Percentiles rank a stretch among this genome's conserved stretches.
These are phyloP conservation scores for Rhexocercosporidium sp. DNA, from an alignment of 2,329 filamentous ascomycete species.

Conservation along the genomic window DNA sequence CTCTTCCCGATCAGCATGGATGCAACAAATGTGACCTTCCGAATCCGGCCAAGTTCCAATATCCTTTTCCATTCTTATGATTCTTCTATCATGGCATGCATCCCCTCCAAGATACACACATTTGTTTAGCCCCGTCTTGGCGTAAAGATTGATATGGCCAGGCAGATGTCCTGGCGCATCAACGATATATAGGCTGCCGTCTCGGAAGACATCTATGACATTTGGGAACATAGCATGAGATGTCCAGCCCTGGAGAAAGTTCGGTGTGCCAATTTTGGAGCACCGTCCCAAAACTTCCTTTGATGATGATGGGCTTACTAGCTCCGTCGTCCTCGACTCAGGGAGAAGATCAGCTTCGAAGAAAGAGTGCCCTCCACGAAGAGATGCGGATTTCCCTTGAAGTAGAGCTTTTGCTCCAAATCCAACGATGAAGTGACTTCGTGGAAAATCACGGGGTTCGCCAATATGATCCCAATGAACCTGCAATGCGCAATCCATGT, in stretches of 20 bases:
- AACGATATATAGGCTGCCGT: slow-evolving; percentile 53
- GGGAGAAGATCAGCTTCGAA: slow-evolving; percentile 53
- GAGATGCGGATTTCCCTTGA: slow-evolving; percentile 18
- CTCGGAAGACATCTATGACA: slow-evolving; percentile 52
- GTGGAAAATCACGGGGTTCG: slow-evolving; percentile 55
- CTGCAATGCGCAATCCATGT: not conserved
- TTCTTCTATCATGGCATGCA: slow-evolving; percentile 56
- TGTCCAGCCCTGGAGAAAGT: slow-evolving; percentile 45
- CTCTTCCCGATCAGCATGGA: slow-evolving; percentile 54
- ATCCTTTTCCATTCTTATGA: slow-evolving; percentile 55
- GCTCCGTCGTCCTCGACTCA: slow-evolving; percentile 47
- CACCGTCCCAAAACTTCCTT: slow-evolving; percentile 14
- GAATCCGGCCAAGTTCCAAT: slow-evolving; percentile 54
- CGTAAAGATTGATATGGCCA: slow-evolving; percentile 57
- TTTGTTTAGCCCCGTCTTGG: slow-evolving; percentile 44
- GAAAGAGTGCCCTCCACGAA: slow-evolving; percentile 44
- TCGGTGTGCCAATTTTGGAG: slow-evolving; percentile 19
- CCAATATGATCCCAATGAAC: slow-evolving; percentile 62
- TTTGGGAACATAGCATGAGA: slow-evolving; percentile 50
- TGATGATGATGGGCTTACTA: slow-evolving; percentile 31
- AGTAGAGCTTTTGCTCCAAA: slow-evolving; percentile 49
- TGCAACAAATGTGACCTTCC: slow-evolving; percentile 51
- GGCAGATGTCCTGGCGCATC: slow-evolving; percentile 57
- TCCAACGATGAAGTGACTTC: slow-evolving; percentile 56
- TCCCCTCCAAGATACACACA: slow-evolving; percentile 59